Evolutionary conservation across 345 rosid genomes (phyloP), one percentile per base, ranked within the genome.

Genomic region (Gynandropsis gynandra): DNA sequence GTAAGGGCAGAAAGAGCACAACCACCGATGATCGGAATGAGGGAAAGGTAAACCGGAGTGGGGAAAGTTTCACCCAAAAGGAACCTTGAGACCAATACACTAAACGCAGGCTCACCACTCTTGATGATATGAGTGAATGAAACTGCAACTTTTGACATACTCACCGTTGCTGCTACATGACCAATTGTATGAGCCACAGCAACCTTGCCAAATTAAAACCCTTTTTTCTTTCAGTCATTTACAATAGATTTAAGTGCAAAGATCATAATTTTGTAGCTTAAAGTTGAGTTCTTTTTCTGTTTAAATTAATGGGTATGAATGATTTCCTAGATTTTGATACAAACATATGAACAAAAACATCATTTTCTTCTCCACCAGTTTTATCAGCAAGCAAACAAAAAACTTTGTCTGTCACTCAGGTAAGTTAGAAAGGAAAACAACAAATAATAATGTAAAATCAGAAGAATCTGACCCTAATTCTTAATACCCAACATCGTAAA

Each of bases 101-200:
- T 85, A 63, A 92, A 87, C 19, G 96, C 98, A 16, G 98, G 96
- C 65, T 92, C 98, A 31, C 93, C 87, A 35, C 96, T 92, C 72
- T 92, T 92, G 69, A 92, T 87, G 58, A 87, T 87, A 62, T 87
- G 98, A 12, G 98, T 87, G 66, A 92, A 92, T 8, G 98, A 92
- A 19, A 92, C 97, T 19, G 95, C 97, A 10, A 92, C 98, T 71
- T 92, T 92, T 0, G 98, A 92, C 95, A 87, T 87, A 60, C 98
- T 92, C 61, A 87, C 90, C 0, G 97, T 87, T 14, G 98, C 98
- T 16, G 97, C 98, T 33, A 92, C 98, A 72, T 92, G 98, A 53
- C 98, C 97, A 8, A 92, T 79, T 32, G 97, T 87, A 65, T 87
- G 98, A 5, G 95, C 98, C 59, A 92, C 84, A 0, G 95, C 98